Base-by-base conservation (phyloP, 2,329 filamentous ascomycete species). In the Aspergillus versicolor region DNA sequence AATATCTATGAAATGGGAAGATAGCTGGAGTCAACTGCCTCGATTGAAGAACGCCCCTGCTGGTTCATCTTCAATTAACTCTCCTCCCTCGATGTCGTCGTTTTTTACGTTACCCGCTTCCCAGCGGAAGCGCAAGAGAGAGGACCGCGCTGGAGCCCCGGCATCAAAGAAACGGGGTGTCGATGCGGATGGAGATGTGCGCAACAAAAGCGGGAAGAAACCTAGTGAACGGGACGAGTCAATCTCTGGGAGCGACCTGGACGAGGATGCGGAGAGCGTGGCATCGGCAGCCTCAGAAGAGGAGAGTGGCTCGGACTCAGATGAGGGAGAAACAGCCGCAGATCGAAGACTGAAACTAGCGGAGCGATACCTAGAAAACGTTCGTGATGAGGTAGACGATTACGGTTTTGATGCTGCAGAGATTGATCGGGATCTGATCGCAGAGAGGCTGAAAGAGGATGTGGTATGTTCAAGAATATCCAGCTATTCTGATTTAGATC, bases 341-440 rank as follows among this genome's bases (percentile, higher is more conserved):
- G 92, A 97, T 71, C 88, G 91, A 73, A 84, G 94, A 66, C 77
- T 96, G 68, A 86, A 91, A 63, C 83, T 99, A 27, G 94, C 94
- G 30, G 91, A 97, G 77, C 87, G 90, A 67, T 97, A 99, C 73
- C 83, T 99, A 54, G 89, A 96, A 54, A 96, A 96, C 71, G 87
- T 97, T 61, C 86, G 89, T 67, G 84, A 89, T 67, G 89, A 96
- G 64, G 87, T 91, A 57, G 88, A 95, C 65, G 89, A 91, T 62
- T 83, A 83, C 52, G 94, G 92, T 40, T 99, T 97, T 70, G 92
- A 99, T 75, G 94, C 94, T 7, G 92, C 88, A 65, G 91, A 97
- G 52, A 90, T 99, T 57, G 94, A 97, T 76, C 84, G 89, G 58
- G 94, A 99, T 70, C 79, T 97, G 66, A 92, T 99, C 67, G 92